Percentiles rank a stretch among this genome's conserved stretches.
These are phyloP conservation scores for Arbutus unedo DNA, from an alignment of 148 eudicot genomes.

Conservation along the genomic window DNA sequence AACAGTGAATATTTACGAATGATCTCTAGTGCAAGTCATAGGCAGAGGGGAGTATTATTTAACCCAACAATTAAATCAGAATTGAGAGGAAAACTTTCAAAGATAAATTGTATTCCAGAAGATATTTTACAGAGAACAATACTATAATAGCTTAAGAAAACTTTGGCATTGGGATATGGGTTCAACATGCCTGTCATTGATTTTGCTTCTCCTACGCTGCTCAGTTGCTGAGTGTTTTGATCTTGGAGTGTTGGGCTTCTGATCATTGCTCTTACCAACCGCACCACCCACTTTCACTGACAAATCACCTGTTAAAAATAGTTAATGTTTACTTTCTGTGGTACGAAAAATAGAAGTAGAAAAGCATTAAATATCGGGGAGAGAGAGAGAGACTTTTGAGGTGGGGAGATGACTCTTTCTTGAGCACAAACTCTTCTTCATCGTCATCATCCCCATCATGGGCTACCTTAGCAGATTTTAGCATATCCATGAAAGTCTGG, in stretches of 20 bases:
- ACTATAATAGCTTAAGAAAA: not conserved
- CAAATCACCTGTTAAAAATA: constrained; percentile 50
- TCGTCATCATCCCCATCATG: constrained; percentile 72
- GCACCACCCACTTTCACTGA: constrained; percentile 45
- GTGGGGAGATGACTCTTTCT: constrained; percentile 62
- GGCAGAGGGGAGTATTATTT: not conserved
- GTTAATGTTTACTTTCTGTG: not conserved
- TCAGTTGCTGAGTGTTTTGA: constrained; percentile 98
- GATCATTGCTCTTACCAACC: constrained; percentile 61
- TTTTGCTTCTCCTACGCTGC: constrained; percentile 94
- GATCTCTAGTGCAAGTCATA: not conserved
- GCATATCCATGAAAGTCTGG: constrained; percentile 76
- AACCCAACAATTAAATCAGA: not conserved
- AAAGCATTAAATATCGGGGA: not conserved
- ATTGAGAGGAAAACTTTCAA: not conserved
- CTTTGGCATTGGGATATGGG: not conserved
- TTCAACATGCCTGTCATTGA: constrained; percentile 90
- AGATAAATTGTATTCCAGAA: not conserved
- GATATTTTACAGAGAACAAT: not conserved
- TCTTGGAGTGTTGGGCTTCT: constrained; percentile 84
- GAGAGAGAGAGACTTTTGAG: constrained; percentile 20
- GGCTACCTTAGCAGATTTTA: constrained; percentile 64
- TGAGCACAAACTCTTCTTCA: constrained; percentile 59
- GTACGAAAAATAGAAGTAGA: not conserved
- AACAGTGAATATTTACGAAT: not conserved